Evolutionary conservation across 2,329 filamentous ascomycete genomes (phyloP), one percentile per base, ranked within the genome.

Genomic region (Drechslerella coelobrocha): DNA sequence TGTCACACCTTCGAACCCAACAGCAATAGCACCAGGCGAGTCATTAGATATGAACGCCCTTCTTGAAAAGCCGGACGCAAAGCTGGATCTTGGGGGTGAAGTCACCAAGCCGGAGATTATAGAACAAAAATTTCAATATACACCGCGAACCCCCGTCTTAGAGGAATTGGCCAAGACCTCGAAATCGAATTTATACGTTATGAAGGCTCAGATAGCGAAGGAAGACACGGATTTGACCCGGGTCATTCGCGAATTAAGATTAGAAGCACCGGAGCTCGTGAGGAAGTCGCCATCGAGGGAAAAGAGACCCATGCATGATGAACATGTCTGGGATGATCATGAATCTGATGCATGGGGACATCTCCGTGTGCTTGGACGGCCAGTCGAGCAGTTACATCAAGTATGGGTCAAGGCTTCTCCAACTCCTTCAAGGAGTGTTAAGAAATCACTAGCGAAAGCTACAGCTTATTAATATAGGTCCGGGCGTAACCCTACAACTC

Each of bases 1-100:
- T 78, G 80, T 97, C 45, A 99, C 94, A 0, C 94, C 94, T 0
- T 94, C 89, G 45, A 90, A 99, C 78, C 84, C 85, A 0, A 83
- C 84, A 0, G 83, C 88, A 27, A 97, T 99, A 43, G 84, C 90
- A 0, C 89, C 87, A 1, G 94, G 95, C 34, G 92, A 97, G 79
- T 92, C 87, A 71, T 79, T 99, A 7, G 92, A 96, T 77, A 96
- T 99, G 60, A 77, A 79, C 1, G 79, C 87, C n/a, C 84, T 99
- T 0, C 84, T 99, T 1, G 84, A 84, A 0, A 94, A 90, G 78
- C 89, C 90, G 2, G 75, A 83, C 14, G 69, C 52, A 2, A 23
- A 39, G 37, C 14, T 68, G 14, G 41, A 48, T n/a, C 34, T 68
- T 1, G 61, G 47, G 2, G 2, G 12, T 3, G 56, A 63, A 27